These are phyloP conservation scores for Lagenidium giganteum DNA, from an alignment of 352 stramenopile genomes.

Conservation along the genomic window DNA sequence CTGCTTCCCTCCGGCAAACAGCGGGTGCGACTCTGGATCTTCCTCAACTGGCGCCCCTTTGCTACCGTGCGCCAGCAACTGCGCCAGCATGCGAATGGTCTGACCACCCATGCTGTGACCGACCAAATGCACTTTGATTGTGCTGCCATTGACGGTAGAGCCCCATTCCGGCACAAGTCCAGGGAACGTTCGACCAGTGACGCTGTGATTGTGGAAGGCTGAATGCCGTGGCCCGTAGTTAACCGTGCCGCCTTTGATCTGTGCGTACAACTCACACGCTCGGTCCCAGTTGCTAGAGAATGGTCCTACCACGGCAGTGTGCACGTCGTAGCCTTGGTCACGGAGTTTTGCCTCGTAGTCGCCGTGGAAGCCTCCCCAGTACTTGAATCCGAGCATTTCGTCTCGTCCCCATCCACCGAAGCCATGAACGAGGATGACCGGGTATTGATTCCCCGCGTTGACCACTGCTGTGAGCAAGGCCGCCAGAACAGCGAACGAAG, in stretches of 20 bases:
- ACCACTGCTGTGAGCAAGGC: no score
- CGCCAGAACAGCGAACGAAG: no score
- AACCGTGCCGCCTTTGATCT: conserved; percentile 37
- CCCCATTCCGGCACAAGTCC: conserved; percentile 40
- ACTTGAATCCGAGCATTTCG: conserved; percentile 20
- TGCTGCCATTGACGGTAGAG: conserved; percentile 20
- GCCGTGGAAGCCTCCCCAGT: conserved; percentile 29
- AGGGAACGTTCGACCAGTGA: conserved; percentile 21
- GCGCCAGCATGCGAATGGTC: conserved; percentile 33
- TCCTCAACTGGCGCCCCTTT: conserved; percentile 19
- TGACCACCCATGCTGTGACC: conserved; percentile 37
- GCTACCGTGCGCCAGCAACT: conserved; percentile 29
- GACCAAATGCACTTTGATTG: conserved; percentile 37
- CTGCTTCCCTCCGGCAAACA: conserved; percentile 26
- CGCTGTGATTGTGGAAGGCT: conserved; percentile 18
- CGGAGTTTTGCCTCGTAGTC: conserved; percentile 25
- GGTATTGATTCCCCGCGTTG: conserved; percentile 20
- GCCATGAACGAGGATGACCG: conserved; percentile 32
- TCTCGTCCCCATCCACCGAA: conserved; percentile 29
- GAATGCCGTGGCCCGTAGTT: conserved; percentile 35
- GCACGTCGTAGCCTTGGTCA: conserved; percentile 22
- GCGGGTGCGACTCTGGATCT: conserved; percentile 10
- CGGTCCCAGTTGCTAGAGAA: conserved; percentile 43
- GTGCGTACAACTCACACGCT: conserved; percentile 43
- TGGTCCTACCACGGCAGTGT: conserved; percentile 21